Evolutionary conservation across 257 asterid genomes (phyloP).

Genomic region (Ilex asprella): DNA sequence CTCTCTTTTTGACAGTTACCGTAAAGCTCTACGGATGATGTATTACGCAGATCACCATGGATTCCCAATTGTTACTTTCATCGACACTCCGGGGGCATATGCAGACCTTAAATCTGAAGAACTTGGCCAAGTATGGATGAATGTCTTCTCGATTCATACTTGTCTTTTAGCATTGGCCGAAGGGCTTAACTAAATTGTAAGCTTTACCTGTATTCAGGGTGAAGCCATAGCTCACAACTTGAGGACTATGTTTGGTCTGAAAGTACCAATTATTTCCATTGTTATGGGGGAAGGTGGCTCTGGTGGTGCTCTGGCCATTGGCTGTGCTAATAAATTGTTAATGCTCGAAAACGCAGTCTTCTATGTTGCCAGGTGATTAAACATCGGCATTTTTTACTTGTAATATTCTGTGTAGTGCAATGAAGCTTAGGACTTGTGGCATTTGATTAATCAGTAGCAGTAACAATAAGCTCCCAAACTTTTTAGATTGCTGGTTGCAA

Average conservation of each 20-base stretch:
- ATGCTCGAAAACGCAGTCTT: slow-evolving; percentile 99
- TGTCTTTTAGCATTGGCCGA: slow-evolving; percentile 11
- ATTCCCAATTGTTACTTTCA: slow-evolving; percentile 76
- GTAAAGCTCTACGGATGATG: slow-evolving; percentile 94
- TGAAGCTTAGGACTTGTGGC: slow-evolving; percentile 1
- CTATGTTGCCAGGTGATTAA: slow-evolving; percentile 86
- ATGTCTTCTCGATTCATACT: slow-evolving; percentile 8
- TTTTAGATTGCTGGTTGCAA: too few species aligned
- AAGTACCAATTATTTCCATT: slow-evolving; percentile 85
- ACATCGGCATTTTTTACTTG: background rate
- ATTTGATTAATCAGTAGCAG: too few species aligned
- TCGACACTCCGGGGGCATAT: slow-evolving; percentile 94
- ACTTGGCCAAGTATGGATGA: slow-evolving; percentile 57
- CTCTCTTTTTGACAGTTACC: slow-evolving; percentile 47
- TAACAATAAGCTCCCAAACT: too few species aligned
- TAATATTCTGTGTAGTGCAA: background rate
- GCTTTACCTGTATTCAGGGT: slow-evolving; percentile 47
- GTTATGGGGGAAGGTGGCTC: slow-evolving; percentile 99
- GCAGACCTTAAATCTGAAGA: slow-evolving; percentile 90
- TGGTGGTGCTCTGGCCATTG: slow-evolving; percentile 99
- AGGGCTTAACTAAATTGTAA: slow-evolving; percentile 9
- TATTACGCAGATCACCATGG: slow-evolving; percentile 89
- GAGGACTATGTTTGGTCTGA: slow-evolving; percentile 97
- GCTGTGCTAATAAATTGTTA: slow-evolving; percentile 84
- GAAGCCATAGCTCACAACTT: slow-evolving; percentile 94